Percentiles rank a stretch among this genome's conserved stretches.
These are phyloP conservation scores for Eruca vesicaria DNA, from an alignment of 441 rosid species.

Conservation along the genomic window DNA sequence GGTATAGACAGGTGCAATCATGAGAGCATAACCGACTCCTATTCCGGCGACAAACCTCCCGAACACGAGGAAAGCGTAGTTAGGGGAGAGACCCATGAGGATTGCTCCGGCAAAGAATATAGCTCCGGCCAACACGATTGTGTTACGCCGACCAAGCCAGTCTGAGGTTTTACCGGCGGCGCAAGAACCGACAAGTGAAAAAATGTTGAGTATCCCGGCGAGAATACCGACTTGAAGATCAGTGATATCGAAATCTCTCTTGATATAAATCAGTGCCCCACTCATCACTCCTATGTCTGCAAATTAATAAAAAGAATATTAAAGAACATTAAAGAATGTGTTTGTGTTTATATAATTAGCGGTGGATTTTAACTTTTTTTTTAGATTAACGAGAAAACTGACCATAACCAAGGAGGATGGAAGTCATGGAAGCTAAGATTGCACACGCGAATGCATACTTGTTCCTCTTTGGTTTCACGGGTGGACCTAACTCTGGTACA, in stretches of 20 bases:
- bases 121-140: slow-evolving; percentile 73
- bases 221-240: slow-evolving; percentile 51
- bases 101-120: slow-evolving; percentile 81
- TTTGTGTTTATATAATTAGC: background rate
- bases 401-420: slow-evolving; percentile 91
- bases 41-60: slow-evolving; percentile 88
- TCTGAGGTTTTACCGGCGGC: slow-evolving; percentile 89
- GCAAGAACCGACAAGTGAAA: slow-evolving; percentile 65
- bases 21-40: slow-evolving; percentile 87
- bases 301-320: background rate
- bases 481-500: slow-evolving; percentile 53
- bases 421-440: slow-evolving; percentile 80
- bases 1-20: slow-evolving; percentile 94
- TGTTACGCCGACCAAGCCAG: slow-evolving; percentile 82
- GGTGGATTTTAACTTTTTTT: too few relatives aligned
- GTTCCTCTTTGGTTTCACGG: slow-evolving; percentile 61
- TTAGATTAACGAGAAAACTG: slow-evolving; percentile 33
- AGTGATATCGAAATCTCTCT: slow-evolving; percentile 42
- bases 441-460: slow-evolving; percentile 75
- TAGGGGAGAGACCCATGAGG: slow-evolving; percentile 80
- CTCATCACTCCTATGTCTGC: slow-evolving; percentile 37
- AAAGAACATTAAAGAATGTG: background rate
- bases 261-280: slow-evolving; percentile 51
- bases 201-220: slow-evolving; percentile 62
- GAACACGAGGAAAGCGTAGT: slow-evolving; percentile 80